Conservation (phyloP, 345 rosid species). For the Anacardium occidentale region DNA sequence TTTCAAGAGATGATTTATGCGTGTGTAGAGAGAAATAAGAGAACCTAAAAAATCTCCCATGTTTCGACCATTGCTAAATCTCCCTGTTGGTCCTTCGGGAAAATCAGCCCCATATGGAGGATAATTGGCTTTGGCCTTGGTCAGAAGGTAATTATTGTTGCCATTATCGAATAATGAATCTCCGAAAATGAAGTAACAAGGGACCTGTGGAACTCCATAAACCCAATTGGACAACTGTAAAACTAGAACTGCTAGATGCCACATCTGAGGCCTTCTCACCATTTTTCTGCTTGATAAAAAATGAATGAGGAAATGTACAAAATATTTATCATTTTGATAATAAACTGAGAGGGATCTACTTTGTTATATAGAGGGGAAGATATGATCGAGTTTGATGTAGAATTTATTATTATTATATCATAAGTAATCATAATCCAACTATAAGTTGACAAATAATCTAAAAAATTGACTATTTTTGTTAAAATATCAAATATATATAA, state of each 20-base stretch:
- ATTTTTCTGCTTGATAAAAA: too few species aligned
- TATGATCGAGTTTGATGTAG: too few species aligned
- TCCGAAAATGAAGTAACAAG: slow-evolving; percentile 64
- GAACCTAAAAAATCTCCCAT: slow-evolving; percentile 47
- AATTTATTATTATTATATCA: too few species aligned
- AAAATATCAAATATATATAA: too few species aligned
- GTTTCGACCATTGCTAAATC: slow-evolving; percentile 56
- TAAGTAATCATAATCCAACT: too few species aligned
- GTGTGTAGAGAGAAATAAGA: not conserved
- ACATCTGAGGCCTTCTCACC: not conserved
- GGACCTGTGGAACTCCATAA: slow-evolving; percentile 26
- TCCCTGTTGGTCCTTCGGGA: slow-evolving; percentile 52
- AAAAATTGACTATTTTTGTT: too few species aligned
- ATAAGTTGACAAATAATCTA: too few species aligned
- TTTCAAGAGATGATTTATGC: too few species aligned
- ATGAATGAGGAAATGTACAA: too few species aligned
- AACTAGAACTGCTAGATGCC: not conserved
- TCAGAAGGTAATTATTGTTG: slow-evolving; percentile 50
- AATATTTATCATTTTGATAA: not conserved
- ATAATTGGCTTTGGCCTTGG: slow-evolving; percentile 52
- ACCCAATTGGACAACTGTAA: not conserved
- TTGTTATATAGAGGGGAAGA: not conserved
- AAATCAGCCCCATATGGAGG: slow-evolving; percentile 57
- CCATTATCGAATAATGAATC: slow-evolving; percentile 63
- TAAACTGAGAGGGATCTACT: not conserved